Evolutionary conservation across 345 rosid genomes (phyloP), one percentile per base, ranked within the genome.

Genomic region (Salix brachista): DNA sequence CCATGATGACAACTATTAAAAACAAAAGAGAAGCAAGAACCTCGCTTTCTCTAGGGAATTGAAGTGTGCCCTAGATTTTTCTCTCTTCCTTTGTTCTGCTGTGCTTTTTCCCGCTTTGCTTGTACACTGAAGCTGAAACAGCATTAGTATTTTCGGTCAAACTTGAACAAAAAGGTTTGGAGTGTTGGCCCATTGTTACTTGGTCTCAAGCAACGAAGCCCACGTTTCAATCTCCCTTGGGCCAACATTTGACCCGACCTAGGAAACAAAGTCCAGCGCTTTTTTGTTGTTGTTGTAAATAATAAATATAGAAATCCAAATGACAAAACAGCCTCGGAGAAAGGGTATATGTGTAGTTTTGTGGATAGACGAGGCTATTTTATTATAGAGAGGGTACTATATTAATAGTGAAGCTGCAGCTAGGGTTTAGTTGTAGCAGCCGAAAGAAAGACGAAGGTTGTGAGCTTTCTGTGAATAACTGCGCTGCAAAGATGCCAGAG

Each of bases 401-500:
- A 70, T 46, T 16, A 23, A 69, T 28, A 62, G 30, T 18, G 69
- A 4, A 36, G 16, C 39, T 12, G 14, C 4, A 10, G 66, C 26
- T 66, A 66, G 69, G 69, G 44, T 66, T 68, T 68, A 4, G 3
- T 68, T n/a, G n/a, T 9, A 41, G 71, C 52, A 21, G 75, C 75
- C 48, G 32, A n/a, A n/a, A 34, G 44, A n/a, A 26, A 23, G 32
- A n/a, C 4, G 36, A 10, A 56, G 28, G 3, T 19, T 5, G 32
- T 8, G 61, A 68, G 52, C 25, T 48, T 28, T 3, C 5, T 3
- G 65, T 21, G 13, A 30, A 61, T 41, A 50, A 17, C 26, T 36
- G 34, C 25, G 46, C 66, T 34, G 74, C 34, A 78, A 48, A 30
- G 61, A 81, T 81, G 87, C 79, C 54, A 72, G 84, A 77, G 70